Conservation (phyloP, 768 basidiomycete genomes). For the Suillus brevipes region DNA sequence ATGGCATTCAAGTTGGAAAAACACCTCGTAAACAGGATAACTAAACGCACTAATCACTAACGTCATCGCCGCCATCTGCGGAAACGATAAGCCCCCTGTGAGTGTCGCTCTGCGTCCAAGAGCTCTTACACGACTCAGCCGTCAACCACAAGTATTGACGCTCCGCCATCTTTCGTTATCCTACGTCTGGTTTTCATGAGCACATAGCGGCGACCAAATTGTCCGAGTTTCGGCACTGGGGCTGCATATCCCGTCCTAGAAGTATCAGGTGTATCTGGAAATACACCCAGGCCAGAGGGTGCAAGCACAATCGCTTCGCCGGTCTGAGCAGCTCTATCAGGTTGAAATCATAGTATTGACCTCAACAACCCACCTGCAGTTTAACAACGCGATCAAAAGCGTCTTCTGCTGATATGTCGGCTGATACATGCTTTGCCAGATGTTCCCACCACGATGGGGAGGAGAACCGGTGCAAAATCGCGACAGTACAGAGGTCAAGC, state of each 20-base stretch:
- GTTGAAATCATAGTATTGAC: not conserved
- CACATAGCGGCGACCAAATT: conserved; percentile 59
- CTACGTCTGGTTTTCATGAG: conserved; percentile 61
- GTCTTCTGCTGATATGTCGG: conserved; percentile 56
- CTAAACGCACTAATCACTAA: not conserved
- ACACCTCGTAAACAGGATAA: not conserved
- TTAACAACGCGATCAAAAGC: conserved; percentile 67
- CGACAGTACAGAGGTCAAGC: conserved; percentile 63
- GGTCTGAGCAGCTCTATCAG: conserved; percentile 43
- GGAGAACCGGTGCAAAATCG: conserved; percentile 73
- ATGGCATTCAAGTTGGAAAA: not conserved
- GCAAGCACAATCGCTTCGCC: conserved; percentile 71
- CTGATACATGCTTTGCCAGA: conserved; percentile 64
- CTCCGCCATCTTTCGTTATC: conserved; percentile 65
- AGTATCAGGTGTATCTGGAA: conserved; percentile 26
- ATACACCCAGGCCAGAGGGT: conserved; percentile 57
- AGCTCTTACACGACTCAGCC: conserved; percentile 8
- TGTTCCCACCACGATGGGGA: conserved; percentile 79
- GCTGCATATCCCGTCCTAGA: conserved; percentile 5
- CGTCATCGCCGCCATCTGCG: not conserved
- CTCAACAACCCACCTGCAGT: conserved; percentile 52
- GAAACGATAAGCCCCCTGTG: not conserved
- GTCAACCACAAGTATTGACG: conserved; percentile 48
- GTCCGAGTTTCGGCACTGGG: conserved; percentile 36
- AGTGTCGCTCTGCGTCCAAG: not conserved